These are phyloP conservation scores for Iris macrosiphon DNA, from an alignment of 106 monocot species.

Conservation along the genomic window DNA sequence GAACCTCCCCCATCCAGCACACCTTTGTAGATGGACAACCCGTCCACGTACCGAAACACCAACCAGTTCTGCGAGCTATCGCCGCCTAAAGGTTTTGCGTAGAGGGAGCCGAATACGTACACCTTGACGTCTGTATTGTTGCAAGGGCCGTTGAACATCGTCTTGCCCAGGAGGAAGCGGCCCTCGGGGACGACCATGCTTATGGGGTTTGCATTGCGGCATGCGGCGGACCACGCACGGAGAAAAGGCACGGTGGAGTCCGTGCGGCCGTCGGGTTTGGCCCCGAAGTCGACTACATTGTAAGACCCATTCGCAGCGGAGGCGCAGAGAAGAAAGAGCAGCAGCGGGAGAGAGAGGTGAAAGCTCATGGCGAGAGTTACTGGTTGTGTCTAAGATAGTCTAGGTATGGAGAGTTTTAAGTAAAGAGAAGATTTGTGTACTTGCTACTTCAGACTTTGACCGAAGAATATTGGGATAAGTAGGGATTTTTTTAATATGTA, in stretches of 20 bases:
- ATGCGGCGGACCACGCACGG: slow-evolving; percentile 39
- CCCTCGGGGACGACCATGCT: slow-evolving; percentile 42
- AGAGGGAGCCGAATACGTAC: background rate
- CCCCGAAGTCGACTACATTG: slow-evolving; percentile 32
- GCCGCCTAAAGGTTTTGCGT: slow-evolving; percentile 3
- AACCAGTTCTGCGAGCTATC: slow-evolving; percentile 10
- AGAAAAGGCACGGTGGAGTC: slow-evolving; percentile 34
- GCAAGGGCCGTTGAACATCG: slow-evolving; percentile 37
- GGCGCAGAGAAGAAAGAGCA: background rate
- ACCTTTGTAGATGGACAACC: slow-evolving; percentile 12
- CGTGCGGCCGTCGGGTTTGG: slow-evolving; percentile 22
- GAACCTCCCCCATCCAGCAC: slow-evolving; percentile 18
- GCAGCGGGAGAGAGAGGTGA: too few relatives aligned
- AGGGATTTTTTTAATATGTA: too few relatives aligned
- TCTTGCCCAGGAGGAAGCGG: slow-evolving; percentile 21
- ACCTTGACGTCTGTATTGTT: slow-evolving; percentile 1
- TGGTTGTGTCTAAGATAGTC: too few relatives aligned
- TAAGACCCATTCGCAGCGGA: slow-evolving; percentile 1
- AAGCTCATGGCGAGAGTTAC: too few relatives aligned
- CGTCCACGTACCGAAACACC: slow-evolving; percentile 21
- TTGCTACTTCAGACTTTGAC: too few relatives aligned
- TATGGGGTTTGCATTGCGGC: slow-evolving; percentile 7
- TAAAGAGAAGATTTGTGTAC: too few relatives aligned
- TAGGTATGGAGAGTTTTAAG: too few relatives aligned
- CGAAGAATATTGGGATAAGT: too few relatives aligned